Base-by-base conservation (phyloP, 257 asterid genomes). In the Linderniella brevidens region DNA sequence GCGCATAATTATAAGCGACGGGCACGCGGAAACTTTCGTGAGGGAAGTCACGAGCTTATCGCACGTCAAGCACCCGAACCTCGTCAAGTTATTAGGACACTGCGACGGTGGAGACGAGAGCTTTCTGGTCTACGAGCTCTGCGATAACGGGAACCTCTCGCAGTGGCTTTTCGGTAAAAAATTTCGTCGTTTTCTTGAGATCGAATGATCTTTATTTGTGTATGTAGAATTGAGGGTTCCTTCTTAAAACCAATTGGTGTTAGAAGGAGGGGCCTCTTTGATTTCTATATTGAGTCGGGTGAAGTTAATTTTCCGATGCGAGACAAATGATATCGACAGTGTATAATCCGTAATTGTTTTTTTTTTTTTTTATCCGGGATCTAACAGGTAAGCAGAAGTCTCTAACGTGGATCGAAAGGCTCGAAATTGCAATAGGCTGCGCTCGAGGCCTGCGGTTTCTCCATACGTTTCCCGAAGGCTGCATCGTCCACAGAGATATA, bases 11-110 rank as follows among this genome's bases (percentile, higher is more conserved):
- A 43, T 66, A 20, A 85, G 78, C 11, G 95, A 85, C 3, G 85
- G 79, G 5, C 92, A 85, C 17, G 73, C 77, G 92, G 92, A 85
- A 60, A 63, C 93, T 11, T 80, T 80, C 52, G 77, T 80, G 15
- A 67, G 93, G 47, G 93, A 85, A 64, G 85, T 85, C 12, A 85
- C 76, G 29, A 85, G 93, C 56, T 58, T 85, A 32, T 76, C 93
- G 0, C 93, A 80, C 40, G 74, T 85, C 42, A 80, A 64, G 49
- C 87, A 85, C 51, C 93, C 92, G 8, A 85, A 85, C 42, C 82
- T 85, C 5, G 93, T 80, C 4, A 72, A 66, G 4, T 29, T 84
- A 49, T 50, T 84, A 55, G 93, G 87, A 49, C 74, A 80, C 39
- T 80, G 85, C 56, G 82, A 80, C 61, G 87, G 80, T 56, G 53